Evolutionary conservation across 2,329 filamentous ascomycete genomes (phyloP).

Genomic region (Penicillium sp.): DNA sequence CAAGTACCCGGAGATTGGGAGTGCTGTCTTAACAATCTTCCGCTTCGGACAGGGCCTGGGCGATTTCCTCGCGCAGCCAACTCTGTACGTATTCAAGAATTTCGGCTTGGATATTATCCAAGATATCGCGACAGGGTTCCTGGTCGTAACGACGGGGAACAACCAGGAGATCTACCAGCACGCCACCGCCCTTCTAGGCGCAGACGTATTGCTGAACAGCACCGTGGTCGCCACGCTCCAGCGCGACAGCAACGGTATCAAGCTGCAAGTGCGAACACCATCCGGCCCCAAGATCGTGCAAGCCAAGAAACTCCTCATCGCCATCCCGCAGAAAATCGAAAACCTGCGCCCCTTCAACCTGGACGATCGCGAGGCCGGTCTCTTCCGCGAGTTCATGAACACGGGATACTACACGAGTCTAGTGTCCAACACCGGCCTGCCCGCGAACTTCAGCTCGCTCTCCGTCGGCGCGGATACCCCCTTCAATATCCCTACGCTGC

Average conservation of each 20-base stretch:
- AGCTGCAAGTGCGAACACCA: constrained; percentile 34
- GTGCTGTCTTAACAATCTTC: constrained; percentile 46
- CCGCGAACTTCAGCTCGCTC: constrained; percentile 15
- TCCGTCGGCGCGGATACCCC: constrained; percentile 4
- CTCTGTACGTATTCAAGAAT: constrained; percentile 20
- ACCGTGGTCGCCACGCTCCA: constrained; percentile 19
- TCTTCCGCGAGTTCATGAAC: constrained; percentile 45
- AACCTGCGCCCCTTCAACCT: constrained; percentile 43
- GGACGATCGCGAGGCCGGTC: constrained; percentile 28
- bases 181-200: constrained; percentile 25
- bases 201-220: constrained; percentile 30
- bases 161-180: constrained; percentile 27
- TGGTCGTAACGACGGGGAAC: constrained; percentile 13
- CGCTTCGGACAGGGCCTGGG: constrained; percentile 48
- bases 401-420: constrained; percentile 43
- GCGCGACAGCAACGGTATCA: constrained; percentile 20
- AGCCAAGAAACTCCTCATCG: constrained; percentile 45
- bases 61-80: constrained; percentile 23
- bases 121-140: constrained; percentile 5
- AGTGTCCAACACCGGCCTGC: constrained; percentile 42
- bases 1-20: constrained; percentile 50
- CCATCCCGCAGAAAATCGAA: constrained; percentile 44
- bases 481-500: constrained; percentile 26
- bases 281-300: constrained; percentile 35
- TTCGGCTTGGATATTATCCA: constrained; percentile 14